These are phyloP conservation scores for Gelatoporia subvermispora DNA, from an alignment of 768 basidiomycete genomes.

Conservation along the genomic window DNA sequence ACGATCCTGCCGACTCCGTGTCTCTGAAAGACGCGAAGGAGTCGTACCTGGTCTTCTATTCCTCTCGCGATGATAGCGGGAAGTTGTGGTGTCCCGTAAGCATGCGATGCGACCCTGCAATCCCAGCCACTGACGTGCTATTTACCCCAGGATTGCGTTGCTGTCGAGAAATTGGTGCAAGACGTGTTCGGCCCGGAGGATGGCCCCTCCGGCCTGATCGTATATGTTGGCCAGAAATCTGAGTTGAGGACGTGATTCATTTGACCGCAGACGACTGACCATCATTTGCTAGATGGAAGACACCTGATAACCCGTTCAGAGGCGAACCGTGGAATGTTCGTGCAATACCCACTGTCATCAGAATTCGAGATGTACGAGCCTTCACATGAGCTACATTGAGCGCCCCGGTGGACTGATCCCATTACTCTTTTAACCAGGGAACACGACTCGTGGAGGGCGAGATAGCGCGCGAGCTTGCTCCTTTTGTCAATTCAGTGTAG, in stretches of 20 bases:
- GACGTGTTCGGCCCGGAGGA: conserved; percentile 41
- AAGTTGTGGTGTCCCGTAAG: conserved; percentile 69
- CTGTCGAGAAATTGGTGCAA: conserved; percentile 51
- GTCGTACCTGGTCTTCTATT: conserved; percentile 62
- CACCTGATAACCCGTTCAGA: conserved; percentile 51
- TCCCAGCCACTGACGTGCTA: background rate
- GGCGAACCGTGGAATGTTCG: conserved; percentile 56
- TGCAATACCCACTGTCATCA: conserved; percentile 64
- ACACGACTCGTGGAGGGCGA: conserved; percentile 40
- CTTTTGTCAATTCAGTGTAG: conserved; percentile 6
- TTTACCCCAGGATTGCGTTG: conserved; percentile 53
- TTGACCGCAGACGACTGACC: background rate
- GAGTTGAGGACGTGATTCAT: conserved; percentile 42
- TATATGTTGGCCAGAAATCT: conserved; percentile 63
- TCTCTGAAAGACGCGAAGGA: conserved; percentile 40
- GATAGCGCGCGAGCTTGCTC: conserved; percentile 23
- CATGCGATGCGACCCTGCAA: conserved; percentile 7
- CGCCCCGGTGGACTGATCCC: background rate
- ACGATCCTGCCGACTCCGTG: conserved; percentile 27
- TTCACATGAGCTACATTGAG: conserved; percentile 6
- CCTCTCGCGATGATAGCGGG: conserved; percentile 55
- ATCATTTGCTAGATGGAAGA: conserved; percentile 59
- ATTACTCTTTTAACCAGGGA: conserved; percentile 5
- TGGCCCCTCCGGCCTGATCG: conserved; percentile 50
- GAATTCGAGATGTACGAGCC: conserved; percentile 45